Evolutionary conservation across 2,329 filamentous ascomycete species (phyloP).

Genomic region (Neofusicoccum ribis): DNA sequence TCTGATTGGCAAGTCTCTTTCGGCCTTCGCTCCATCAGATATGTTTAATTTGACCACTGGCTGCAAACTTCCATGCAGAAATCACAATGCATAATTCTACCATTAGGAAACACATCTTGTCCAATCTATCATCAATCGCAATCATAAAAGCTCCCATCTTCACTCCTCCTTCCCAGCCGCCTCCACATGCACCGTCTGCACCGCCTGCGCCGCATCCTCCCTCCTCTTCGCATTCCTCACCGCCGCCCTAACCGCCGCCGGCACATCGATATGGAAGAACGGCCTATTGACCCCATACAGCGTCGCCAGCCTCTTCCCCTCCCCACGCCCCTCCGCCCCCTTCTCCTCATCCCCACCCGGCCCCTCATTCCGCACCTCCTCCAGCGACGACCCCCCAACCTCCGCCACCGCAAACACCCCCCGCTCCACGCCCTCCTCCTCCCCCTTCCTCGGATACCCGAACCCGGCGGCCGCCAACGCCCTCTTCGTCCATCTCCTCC

Average conservation of each 20-base stretch:
- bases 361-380: constrained; percentile 10
- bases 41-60: too few relatives aligned
- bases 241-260: constrained; percentile 27
- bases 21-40: too few relatives aligned
- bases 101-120: too few relatives aligned
- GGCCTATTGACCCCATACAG: constrained; percentile 28
- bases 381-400: constrained; percentile 20
- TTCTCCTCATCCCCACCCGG: constrained; percentile 21
- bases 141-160: too few relatives aligned
- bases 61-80: too few relatives aligned
- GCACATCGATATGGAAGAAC: constrained; percentile 34
- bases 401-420: constrained; percentile 20
- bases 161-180: constrained; percentile 4
- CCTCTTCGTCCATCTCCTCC: too few relatives aligned
- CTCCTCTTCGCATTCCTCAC: constrained; percentile 19
- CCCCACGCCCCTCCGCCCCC: not conserved
- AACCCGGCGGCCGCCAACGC: constrained; percentile 86
- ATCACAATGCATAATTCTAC: too few relatives aligned
- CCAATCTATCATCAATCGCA: too few relatives aligned
- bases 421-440: not conserved
- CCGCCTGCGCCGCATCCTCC: not conserved
- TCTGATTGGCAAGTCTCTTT: too few relatives aligned
- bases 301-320: constrained; percentile 16
- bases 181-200: not conserved
- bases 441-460: constrained; percentile 63